Base-by-base conservation (phyloP, 106 monocot species). In the Allium fistulosum region DNA sequence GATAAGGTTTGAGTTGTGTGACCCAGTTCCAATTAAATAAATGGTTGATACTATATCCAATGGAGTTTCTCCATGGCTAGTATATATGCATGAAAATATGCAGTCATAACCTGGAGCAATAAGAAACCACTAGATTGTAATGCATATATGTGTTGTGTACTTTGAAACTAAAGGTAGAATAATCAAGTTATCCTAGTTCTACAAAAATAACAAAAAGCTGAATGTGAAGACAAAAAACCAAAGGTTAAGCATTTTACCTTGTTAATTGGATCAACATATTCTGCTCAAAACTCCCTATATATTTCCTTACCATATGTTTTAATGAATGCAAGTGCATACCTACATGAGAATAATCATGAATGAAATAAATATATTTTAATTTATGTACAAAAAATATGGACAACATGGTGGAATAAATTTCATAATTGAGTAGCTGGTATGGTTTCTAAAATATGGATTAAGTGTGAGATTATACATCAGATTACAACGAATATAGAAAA, bases 51-150 rank as follows among this genome's bases (percentile, higher is more conserved):
- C 92, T 74, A 99, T 92, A 71, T 93, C 97, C 79, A 93, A 69
- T 92, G 89, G 47, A 99, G 72, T 75, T 99, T 99, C 78, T 99
- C 97, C 69, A 99, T 66, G 59, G 97, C 97, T 83, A 90, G 97
- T 75, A 99, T 99, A 56, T 99, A 99, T 61, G 87, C 90, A 59
- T 92, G 92, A 62, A 99, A 99, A 83, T 99, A 93, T 73, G 87
- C 90, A 85, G 90, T 99, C 67, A 99, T 64, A 77, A 99, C 90
- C 97, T 99, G 77, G 46, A 11, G 26, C 59, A 59, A 16, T 14
- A 74, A 74, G 26, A 51, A 13, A 66, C 22, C 22, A 22, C 22
- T 22, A 22, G 22, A 22, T 22, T 22, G 1, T 22, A 22, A 22
- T 22, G 0, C 22, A 0, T 22, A 22, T 22, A 22, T 22, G 1